Evolutionary conservation across 805 yeast genomes (phyloP), one percentile per base, ranked within the genome.

Genomic region (Schwanniomyces sp.): DNA sequence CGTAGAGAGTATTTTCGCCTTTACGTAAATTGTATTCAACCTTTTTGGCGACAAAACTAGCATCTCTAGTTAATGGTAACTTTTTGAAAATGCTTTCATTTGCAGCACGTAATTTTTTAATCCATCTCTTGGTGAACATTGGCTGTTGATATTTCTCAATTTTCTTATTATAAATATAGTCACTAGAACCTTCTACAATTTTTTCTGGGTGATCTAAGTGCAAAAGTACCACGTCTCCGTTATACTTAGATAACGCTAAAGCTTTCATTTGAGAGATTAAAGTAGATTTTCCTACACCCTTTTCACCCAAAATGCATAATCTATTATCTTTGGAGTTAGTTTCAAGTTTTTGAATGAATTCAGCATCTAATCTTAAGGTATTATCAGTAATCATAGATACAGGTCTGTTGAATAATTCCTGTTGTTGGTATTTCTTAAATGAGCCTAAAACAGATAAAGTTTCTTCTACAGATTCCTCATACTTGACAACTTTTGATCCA

Each of bases 201-300:
- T 71, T 66, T 34, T 75, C 79, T 1, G 90, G 83, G 51, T 81
- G 70, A 26, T 90, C 81, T 14, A 90, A 64, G 43, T 87, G 88
- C 40, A 91, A 57, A 4, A 88, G 67, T 12, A 85, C 72, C 25
- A 77, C 65, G 14, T 71, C 64, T 16, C 50, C 43, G 5, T 60
- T 51, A 28, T 66, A 61, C 29, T 73, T 52, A 8, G 66, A 57
- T 26, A 59, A 50, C 3, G 82, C 77, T 41, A 87, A 64, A 0
- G 86, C 81, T 38, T 85, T 85, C 1, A 84, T 73, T 64, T 91
- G 96, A 0, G 91, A 65, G 41, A 91, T 57, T 34, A 85, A 58
- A 0, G 89, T 80, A 3, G 92, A 80, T 70, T 91, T 91, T 7
- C 97, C 97, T 9, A 80, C 75, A 42, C 96, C 96, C 39, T 79